Evolutionary conservation across 805 yeast species (phyloP).

Genomic region (Nematodospora valgi): DNA sequence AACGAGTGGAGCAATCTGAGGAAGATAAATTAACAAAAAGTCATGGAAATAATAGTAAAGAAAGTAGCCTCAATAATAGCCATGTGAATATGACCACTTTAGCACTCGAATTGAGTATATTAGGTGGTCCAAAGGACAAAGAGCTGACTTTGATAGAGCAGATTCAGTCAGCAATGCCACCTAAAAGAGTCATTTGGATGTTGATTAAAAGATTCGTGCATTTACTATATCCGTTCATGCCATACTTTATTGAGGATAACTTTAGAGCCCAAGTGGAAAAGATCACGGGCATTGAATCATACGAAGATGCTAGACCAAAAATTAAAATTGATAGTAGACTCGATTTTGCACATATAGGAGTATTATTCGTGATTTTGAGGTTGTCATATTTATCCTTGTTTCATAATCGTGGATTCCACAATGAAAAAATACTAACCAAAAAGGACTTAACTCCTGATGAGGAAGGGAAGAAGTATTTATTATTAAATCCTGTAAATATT

Average conservation of each 20-base stretch:
- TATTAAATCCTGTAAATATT: conserved; percentile 45
- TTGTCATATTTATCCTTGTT: conserved; percentile 40
- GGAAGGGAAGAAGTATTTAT: conserved; percentile 33
- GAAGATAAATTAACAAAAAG: conserved; percentile 20
- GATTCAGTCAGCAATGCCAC: conserved; percentile 43
- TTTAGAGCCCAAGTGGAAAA: conserved; percentile 38
- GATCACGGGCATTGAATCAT: conserved; percentile 38
- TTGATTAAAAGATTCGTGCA: conserved; percentile 56
- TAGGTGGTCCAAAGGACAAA: conserved; percentile 13
- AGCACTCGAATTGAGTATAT: conserved; percentile 16
- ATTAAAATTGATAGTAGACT: conserved; percentile 32
- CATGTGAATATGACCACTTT: conserved; percentile 9
- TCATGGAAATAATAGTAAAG: no score
- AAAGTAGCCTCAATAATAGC: neutral
- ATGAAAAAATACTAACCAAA: conserved; percentile 23
- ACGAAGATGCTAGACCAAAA: conserved; percentile 19
- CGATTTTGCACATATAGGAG: conserved; percentile 39
- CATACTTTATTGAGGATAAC: conserved; percentile 57
- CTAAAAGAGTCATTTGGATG: conserved; percentile 48
- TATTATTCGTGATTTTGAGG: conserved; percentile 39
- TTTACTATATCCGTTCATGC: conserved; percentile 56
- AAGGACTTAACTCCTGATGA: conserved; percentile 19
- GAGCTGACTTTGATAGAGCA: conserved; percentile 30
- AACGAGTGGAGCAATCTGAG: conserved; percentile 31
- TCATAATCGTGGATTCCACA: conserved; percentile 24